Base-by-base conservation (phyloP, 345 rosid genomes). In the Zanthoxylum bungeanum region DNA sequence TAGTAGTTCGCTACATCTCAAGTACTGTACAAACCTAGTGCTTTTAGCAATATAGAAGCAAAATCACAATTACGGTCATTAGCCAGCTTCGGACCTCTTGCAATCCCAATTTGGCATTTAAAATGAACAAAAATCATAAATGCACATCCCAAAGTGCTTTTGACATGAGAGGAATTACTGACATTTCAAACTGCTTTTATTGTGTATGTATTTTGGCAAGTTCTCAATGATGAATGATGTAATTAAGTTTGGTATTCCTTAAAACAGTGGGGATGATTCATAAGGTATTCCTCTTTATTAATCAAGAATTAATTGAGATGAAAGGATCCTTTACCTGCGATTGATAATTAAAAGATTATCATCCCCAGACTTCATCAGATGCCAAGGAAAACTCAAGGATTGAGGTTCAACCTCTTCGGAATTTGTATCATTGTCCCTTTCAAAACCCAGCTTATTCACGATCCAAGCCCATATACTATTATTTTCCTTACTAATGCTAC, bases 361-460 rank as follows among this genome's bases (percentile, higher is more conserved):
- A 68, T 85, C 86, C 39, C 5, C 83, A 17, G 79, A 82, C 66
- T 87, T 90, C 69, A 91, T 75, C 63, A 95, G 74, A 83, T 95
- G 98, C 99, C 99, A 95, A 55, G 99, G 99, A 78, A 85, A 92
- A 70, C 69, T 66, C 59, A 91, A 70, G 9, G 82, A 58, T 47
- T 51, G 84, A 57, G 84, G 58, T 62, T 85, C 87, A 65, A 76
- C 64, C 73, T 85, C 85, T 78, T 82, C 83, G 68, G 86, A 70
- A 67, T 83, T 84, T 24, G 72, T 55, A 60, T 83, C 87, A 52
- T 57, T 69, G 40, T 87, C 85, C 50, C 70, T 80, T 63, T 72
- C 79, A 77, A 85, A 76, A 64, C 90, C 93, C 75, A 92, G 62
- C 81, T 80, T 87, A 72, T 82, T 76, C 73, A 58, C 39, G 67